Base-by-base conservation (phyloP, 2,329 filamentous ascomycete genomes). In the Ophiostoma fasciatum region DNA sequence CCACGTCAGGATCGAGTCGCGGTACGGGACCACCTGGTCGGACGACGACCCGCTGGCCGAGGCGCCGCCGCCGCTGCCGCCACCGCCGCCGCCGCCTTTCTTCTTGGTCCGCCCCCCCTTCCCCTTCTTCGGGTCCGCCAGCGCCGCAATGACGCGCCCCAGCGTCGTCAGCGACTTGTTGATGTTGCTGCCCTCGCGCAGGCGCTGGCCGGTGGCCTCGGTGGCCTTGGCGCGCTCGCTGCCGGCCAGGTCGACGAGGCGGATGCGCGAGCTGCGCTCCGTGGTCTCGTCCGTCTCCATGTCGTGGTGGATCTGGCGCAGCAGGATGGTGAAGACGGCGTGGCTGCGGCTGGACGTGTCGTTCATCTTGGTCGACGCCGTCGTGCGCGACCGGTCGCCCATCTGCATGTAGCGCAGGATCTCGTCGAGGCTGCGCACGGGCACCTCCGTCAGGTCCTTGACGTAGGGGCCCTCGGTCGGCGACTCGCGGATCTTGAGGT, bases 281-380 rank as follows among this genome's bases (percentile, higher is more conserved):
- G 92, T 96, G 2, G 88, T 96, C 61, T 94, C 87, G 55, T 98
- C 90, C n/a, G 85, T 92, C 36, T 85, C 80, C 61, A 94, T 79
- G 49, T 94, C 88, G 59, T 96, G 88, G 52, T 94, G 87, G 45
- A 98, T 98, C 58, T 96, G 90, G 61, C 94, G 94, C 40, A 98
- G 68, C 62, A 93, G 90, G 48, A 98, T 90, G 20, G 90, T 98
- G 57, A 98, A 98, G 39, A 98, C 90, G 7, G 90, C 85, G 53
- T 98, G 90, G 45, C 85, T 94, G 55, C 90, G 82, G 44, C 84
- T 94, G 36, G 84, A 93, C 3, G 88, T 96, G 57, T 98, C 90
- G 59, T 98, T 98, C 90, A 98, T 98, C 62, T 94, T 96, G 41
- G 90, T 98, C 52, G 82, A 85, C 12, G 90, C 90, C 15, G 74